Percentiles rank a stretch among this genome's conserved stretches.
These are phyloP conservation scores for Rhizophora mangle DNA, from an alignment of 345 rosid genomes.

Conservation along the genomic window DNA sequence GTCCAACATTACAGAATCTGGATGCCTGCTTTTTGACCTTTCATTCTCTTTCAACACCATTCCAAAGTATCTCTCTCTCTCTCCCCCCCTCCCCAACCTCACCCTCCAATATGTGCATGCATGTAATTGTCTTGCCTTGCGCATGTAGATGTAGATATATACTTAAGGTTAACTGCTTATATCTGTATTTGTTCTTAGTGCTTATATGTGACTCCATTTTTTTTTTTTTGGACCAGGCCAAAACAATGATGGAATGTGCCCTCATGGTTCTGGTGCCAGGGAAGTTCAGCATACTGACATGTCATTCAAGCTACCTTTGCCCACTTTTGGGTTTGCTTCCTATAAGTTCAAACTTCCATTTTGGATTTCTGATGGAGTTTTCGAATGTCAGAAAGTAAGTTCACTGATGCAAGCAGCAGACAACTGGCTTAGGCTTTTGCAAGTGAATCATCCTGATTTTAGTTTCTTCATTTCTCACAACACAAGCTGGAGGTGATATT, in stretches of 20 bases:
- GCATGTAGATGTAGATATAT: background rate
- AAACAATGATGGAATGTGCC: constrained; percentile 22
- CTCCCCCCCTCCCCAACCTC: background rate
- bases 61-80: constrained; percentile 41
- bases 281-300: constrained; percentile 31
- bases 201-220: background rate
- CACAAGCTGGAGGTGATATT: constrained; percentile 21
- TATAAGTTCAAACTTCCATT: constrained; percentile 71
- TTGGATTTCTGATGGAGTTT: constrained; percentile 58
- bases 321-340: constrained; percentile 75
- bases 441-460: constrained; percentile 76
- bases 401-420: constrained; percentile 62
- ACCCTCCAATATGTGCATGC: background rate
- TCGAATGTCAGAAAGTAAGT: constrained; percentile 49
- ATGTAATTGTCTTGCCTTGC: background rate
- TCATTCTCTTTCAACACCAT: constrained; percentile 63
- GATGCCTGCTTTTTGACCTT: constrained; percentile 90
- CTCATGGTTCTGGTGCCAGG: constrained; percentile 25
- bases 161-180: background rate
- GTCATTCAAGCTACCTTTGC: constrained; percentile 50
- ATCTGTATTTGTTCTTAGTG: background rate
- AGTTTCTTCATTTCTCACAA: constrained; percentile 59
- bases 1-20: constrained; percentile 79
- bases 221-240: constrained; percentile 36
- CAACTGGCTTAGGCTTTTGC: constrained; percentile 63